Conservation (phyloP, 371 early-diverging fungal species). For the Haplosporangium sp. region DNA sequence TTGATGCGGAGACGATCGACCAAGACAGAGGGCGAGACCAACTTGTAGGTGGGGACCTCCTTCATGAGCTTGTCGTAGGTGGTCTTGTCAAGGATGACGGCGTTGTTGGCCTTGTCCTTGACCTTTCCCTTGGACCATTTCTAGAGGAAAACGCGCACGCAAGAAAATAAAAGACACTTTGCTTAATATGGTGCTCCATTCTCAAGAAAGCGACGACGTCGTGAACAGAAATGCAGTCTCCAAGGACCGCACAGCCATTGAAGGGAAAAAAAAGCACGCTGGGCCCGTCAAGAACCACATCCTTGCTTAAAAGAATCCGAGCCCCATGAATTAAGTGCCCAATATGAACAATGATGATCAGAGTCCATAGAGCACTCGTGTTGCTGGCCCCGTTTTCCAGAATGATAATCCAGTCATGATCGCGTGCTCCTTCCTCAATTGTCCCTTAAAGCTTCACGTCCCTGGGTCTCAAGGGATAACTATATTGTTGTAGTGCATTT, state of each 20-base stretch:
- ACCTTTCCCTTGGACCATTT: conserved; percentile 70
- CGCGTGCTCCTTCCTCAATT: background rate
- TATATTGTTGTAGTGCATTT: background rate
- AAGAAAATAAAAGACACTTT: too few species aligned
- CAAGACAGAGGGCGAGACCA: conserved; percentile 96
- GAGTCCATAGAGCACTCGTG: too few species aligned
- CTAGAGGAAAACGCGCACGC: conserved; percentile 17
- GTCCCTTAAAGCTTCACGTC: background rate
- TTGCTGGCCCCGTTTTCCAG: too few species aligned
- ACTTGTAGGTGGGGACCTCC: conserved; percentile 99
- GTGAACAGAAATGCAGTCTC: too few species aligned
- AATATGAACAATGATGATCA: too few species aligned
- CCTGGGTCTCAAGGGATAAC: background rate
- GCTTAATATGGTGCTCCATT: too few species aligned
- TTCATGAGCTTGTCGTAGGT: conserved; percentile 76
- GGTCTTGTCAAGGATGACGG: conserved; percentile 66
- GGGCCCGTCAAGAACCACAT: too few species aligned
- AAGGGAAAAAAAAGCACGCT: too few species aligned
- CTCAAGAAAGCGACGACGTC: too few species aligned
- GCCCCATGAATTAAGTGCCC: too few species aligned
- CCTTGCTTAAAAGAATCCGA: too few species aligned
- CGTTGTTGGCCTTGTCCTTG: conserved; percentile 66
- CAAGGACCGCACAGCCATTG: too few species aligned
- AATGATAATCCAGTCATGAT: background rate
- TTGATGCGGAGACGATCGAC: conserved; percentile 98